Evolutionary conservation across 768 basidiomycete genomes (phyloP).

Genomic region (Boletus pseudo-olivaceus): DNA sequence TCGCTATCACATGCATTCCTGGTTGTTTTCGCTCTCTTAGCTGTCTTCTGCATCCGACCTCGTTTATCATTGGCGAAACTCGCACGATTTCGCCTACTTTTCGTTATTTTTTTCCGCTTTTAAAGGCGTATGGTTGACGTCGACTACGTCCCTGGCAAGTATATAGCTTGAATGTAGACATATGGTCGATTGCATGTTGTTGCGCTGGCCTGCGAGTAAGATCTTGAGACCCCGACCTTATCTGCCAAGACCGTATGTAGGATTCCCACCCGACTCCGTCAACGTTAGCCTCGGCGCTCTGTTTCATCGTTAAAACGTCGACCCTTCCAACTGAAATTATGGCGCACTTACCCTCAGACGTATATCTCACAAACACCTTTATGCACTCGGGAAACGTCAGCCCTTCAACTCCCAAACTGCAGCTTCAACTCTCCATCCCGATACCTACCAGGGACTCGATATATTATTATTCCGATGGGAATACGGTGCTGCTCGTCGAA

Average conservation of each 20-base stretch:
- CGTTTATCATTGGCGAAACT: slow-evolving; percentile 8
- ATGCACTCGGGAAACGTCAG: slow-evolving; percentile 33
- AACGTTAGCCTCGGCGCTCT: slow-evolving; percentile 2
- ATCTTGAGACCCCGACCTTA: slow-evolving; percentile 14
- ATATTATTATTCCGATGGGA: slow-evolving; percentile 41
- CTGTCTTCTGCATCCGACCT: slow-evolving; percentile 15
- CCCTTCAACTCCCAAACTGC: slow-evolving; percentile 33
- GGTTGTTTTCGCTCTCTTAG: slow-evolving; percentile 27
- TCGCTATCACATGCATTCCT: slow-evolving; percentile 19
- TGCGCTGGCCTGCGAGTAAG: background rate
- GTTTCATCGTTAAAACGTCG: slow-evolving; percentile 13
- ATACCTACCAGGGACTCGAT: slow-evolving; percentile 36
- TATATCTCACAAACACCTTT: slow-evolving; percentile 30
- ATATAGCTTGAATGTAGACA: slow-evolving; percentile 14
- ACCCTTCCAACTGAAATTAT: slow-evolving; percentile 14
- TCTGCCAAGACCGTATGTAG: slow-evolving; percentile 3
- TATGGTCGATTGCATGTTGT: background rate
- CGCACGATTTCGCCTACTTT: slow-evolving; percentile 7
- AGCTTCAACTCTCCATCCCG: slow-evolving; percentile 31
- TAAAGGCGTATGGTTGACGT: background rate
- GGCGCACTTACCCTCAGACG: slow-evolving; percentile 31
- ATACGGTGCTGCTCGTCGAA: slow-evolving; percentile 42
- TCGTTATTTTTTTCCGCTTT: background rate
- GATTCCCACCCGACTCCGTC: slow-evolving; percentile 17
- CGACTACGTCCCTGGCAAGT: background rate